phyloP scores from a whole-genome alignment of 371 early-diverging fungal genomes.

The Mortierella sp. region DNA sequence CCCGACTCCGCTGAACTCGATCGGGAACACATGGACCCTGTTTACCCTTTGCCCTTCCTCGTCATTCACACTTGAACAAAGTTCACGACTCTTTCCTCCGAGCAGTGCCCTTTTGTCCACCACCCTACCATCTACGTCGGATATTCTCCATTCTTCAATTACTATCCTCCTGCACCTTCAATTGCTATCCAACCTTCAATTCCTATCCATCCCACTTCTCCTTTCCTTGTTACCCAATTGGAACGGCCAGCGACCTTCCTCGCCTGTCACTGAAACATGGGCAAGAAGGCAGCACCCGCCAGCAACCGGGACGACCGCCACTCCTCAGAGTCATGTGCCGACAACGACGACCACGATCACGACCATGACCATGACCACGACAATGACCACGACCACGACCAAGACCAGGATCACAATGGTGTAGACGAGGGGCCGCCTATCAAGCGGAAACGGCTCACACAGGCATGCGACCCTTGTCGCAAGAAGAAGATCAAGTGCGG shows the following conservation, averaged over 20 bases:
- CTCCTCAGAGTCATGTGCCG: conserved; percentile 40
- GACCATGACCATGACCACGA: conserved; percentile 24
- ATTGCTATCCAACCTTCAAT: not conserved
- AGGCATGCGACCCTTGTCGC: conserved; percentile 85
- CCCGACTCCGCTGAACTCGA: not conserved
- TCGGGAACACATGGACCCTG: conserved; percentile 10
- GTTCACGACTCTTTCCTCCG: not conserved
- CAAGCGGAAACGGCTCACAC: conserved; percentile 80
- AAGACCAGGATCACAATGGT: not conserved
- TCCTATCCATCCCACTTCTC: not conserved
- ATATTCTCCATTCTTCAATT: not conserved
- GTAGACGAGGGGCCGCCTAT: conserved; percentile 18
- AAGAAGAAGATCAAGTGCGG: conserved; percentile 79
- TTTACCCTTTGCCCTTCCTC: not conserved
- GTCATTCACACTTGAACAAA: not conserved
- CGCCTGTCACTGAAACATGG: conserved; percentile 10
- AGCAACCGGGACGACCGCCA: conserved; percentile 10
- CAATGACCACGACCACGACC: conserved; percentile 18
- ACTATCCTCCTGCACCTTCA: too few relatives aligned
- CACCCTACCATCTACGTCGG: not conserved
- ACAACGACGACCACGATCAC: conserved; percentile 32
- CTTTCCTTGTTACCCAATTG: not conserved
- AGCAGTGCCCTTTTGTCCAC: not conserved
- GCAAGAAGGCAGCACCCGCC: conserved; percentile 18
- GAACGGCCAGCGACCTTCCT: not conserved